Evolutionary conservation across 352 stramenopile species (phyloP).

Genomic region (Globisporangium heterothallicum): DNA sequence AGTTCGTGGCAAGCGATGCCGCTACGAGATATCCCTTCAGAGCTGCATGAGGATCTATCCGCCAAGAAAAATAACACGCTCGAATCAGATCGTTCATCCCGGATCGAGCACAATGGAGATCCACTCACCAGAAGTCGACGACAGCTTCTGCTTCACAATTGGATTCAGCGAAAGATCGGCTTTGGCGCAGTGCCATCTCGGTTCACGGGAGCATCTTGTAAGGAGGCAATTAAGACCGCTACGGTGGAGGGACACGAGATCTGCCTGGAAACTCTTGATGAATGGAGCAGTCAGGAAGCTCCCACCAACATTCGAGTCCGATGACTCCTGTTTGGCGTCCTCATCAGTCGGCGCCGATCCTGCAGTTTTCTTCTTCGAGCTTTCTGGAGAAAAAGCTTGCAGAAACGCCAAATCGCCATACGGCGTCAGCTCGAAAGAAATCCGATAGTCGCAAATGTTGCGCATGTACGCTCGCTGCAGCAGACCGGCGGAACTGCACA

Average conservation of each 20-base stretch:
- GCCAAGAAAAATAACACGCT: slow-evolving; percentile 3
- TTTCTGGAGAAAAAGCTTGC: slow-evolving; percentile 62
- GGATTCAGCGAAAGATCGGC: slow-evolving; percentile 70
- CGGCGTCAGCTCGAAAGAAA: slow-evolving; percentile 76
- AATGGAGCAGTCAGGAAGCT: slow-evolving; percentile 41
- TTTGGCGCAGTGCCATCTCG: slow-evolving; percentile 69
- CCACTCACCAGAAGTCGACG: slow-evolving; percentile 45
- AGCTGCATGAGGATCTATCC: slow-evolving; percentile 57
- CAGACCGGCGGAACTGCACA: slow-evolving; percentile 60
- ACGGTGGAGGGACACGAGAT: slow-evolving; percentile 55
- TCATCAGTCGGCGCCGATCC: slow-evolving; percentile 15
- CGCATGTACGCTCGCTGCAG: slow-evolving; percentile 67
- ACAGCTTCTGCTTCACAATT: slow-evolving; percentile 61
- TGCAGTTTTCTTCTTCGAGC: slow-evolving; percentile 18
- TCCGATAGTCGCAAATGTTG: slow-evolving; percentile 72
- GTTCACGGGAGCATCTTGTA: slow-evolving; percentile 59
- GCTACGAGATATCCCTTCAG: slow-evolving; percentile 72
- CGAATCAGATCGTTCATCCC: slow-evolving; percentile 2
- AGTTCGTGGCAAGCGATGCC: slow-evolving; percentile 76
- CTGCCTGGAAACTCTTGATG: slow-evolving; percentile 46
- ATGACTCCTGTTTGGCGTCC: slow-evolving; percentile 16
- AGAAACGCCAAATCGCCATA: slow-evolving; percentile 77
- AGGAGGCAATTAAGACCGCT: slow-evolving; percentile 46
- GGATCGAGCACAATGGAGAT: neutral
- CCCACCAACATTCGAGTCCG: slow-evolving; percentile 3